A percentile compares a stretch with the other conserved stretches of the same genome.
These are phyloP conservation scores for Blastocystis sp. DNA, from an alignment of 352 stramenopile species.

Conservation along the genomic window DNA sequence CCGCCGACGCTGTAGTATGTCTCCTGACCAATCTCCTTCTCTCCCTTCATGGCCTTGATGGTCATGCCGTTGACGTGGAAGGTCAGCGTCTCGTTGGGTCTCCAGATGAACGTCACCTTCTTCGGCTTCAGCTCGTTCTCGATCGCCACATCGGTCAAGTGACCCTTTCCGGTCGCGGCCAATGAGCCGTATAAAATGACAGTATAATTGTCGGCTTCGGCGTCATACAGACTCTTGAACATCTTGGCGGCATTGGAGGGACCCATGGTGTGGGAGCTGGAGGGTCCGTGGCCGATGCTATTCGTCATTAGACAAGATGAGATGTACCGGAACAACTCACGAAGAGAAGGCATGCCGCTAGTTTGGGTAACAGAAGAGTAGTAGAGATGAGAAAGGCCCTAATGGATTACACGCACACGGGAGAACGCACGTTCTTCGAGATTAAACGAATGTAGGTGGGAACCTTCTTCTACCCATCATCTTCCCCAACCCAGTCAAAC, in stretches of 20 bases:
- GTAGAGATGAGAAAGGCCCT: constrained; percentile 55
- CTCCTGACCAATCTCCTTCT: constrained; percentile 63
- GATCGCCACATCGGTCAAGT: constrained; percentile 71
- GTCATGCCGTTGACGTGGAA: constrained; percentile 71
- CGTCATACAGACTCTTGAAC: constrained; percentile 53
- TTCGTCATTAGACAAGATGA: neutral
- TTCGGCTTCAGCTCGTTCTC: constrained; percentile 69
- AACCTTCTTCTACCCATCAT: constrained; percentile 30
- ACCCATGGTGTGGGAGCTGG: constrained; percentile 71
- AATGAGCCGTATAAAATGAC: constrained; percentile 71
- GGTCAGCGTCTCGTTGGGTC: constrained; percentile 63
- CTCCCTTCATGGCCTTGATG: constrained; percentile 44
- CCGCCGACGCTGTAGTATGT: constrained; percentile 71
- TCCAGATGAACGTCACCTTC: constrained; percentile 67
- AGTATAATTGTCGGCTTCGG: constrained; percentile 15
- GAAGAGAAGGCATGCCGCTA: constrained; percentile 58
- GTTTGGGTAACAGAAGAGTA: constrained; percentile 55
- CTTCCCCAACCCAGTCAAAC: neutral
- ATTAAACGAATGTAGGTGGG: constrained; percentile 50
- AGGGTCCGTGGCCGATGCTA: constrained; percentile 71
- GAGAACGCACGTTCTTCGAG: constrained; percentile 24
- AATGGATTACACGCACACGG: neutral
- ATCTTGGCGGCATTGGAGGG: constrained; percentile 70
- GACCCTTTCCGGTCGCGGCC: constrained; percentile 70
- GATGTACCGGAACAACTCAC: constrained; percentile 54